phyloP scores from a whole-genome alignment of 2,329 filamentous ascomycete species.

The Phaeomoniella chlamydospora region DNA sequence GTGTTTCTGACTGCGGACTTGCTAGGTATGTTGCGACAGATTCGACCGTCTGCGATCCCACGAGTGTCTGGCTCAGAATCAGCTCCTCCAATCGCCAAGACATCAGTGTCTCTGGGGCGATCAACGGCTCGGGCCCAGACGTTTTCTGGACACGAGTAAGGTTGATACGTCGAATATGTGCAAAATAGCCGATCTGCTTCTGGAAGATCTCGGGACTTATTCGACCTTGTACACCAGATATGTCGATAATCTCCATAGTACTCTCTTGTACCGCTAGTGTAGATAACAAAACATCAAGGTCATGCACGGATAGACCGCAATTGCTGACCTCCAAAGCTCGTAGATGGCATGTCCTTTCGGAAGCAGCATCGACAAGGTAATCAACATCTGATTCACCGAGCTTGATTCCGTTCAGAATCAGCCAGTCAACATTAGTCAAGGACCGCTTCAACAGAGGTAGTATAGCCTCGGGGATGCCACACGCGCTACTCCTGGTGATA shows the following conservation, averaged over 20 bases:
- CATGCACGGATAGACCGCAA: conserved; percentile 38
- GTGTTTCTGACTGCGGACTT: conserved; percentile 42
- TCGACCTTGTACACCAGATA: conserved; percentile 52
- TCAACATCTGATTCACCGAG: conserved; percentile 60
- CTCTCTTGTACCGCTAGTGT: conserved; percentile 50
- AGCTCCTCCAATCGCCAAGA: conserved; percentile 55
- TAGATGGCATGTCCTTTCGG: conserved; percentile 48
- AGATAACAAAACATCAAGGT: conserved; percentile 44
- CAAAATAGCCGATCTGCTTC: conserved; percentile 51
- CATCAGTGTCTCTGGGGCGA: conserved; percentile 50
- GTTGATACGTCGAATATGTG: conserved; percentile 50
- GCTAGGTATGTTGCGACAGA: conserved; percentile 50
- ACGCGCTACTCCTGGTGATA: conserved; percentile 43
- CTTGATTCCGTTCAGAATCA: conserved; percentile 52
- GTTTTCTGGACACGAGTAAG: conserved; percentile 51
- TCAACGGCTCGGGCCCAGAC: conserved; percentile 47
- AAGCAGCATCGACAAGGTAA: conserved; percentile 50
- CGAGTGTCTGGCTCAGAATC: conserved; percentile 45
- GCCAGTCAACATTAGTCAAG: conserved; percentile 57
- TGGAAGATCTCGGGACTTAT: conserved; percentile 51
- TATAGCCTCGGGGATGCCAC: conserved; percentile 54
- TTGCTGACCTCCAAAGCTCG: conserved; percentile 53
- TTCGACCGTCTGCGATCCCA: conserved; percentile 50
- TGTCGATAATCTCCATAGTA: conserved; percentile 51
- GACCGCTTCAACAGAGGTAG: conserved; percentile 53